Conservation (phyloP, 1,284 basidiomycete species). For the Mycena sp. region DNA sequence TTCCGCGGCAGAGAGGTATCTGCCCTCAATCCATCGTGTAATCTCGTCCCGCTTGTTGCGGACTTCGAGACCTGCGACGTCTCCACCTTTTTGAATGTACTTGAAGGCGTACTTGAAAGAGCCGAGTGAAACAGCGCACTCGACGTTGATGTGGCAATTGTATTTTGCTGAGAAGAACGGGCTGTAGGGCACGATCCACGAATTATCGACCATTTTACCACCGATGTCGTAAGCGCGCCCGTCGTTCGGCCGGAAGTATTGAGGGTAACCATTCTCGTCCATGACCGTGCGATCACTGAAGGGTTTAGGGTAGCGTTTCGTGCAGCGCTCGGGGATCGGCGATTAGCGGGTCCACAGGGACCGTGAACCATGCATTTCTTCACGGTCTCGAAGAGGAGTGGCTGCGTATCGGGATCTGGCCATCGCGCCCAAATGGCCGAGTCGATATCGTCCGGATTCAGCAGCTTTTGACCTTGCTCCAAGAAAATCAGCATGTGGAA, state of each 20-base stretch:
- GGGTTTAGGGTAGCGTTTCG: slow-evolving; percentile 45
- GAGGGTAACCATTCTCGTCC: slow-evolving; percentile 43
- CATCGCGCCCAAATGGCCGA: slow-evolving; percentile 39
- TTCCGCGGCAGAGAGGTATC: slow-evolving; percentile 44
- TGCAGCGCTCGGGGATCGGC: slow-evolving; percentile 40
- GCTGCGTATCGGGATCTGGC: slow-evolving; percentile 27
- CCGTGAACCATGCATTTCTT: slow-evolving; percentile 46
- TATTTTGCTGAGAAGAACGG: slow-evolving; percentile 43
- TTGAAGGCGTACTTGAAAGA: slow-evolving; percentile 53
- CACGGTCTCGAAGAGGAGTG: slow-evolving; percentile 37
- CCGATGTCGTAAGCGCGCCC: slow-evolving; percentile 31
- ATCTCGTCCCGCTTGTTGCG: slow-evolving; percentile 40
- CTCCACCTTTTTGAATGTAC: slow-evolving; percentile 52
- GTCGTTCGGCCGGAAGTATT: slow-evolving; percentile 39
- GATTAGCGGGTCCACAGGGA: slow-evolving; percentile 40
- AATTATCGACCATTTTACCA: slow-evolving; percentile 33
- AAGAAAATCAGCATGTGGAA: slow-evolving; percentile 46
- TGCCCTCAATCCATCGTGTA: slow-evolving; percentile 38
- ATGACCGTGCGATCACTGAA: slow-evolving; percentile 42
- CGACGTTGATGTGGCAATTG: slow-evolving; percentile 48
- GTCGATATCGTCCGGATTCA: slow-evolving; percentile 34
- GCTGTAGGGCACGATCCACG: slow-evolving; percentile 46
- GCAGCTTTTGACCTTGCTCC: slow-evolving; percentile 10
- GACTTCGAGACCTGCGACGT: slow-evolving; percentile 42
- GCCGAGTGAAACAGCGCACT: slow-evolving; percentile 39